Evolutionary conservation across 2,329 filamentous ascomycete species (phyloP), one percentile per base, ranked within the genome.

Genomic region (Stenocarpella maydis): DNA sequence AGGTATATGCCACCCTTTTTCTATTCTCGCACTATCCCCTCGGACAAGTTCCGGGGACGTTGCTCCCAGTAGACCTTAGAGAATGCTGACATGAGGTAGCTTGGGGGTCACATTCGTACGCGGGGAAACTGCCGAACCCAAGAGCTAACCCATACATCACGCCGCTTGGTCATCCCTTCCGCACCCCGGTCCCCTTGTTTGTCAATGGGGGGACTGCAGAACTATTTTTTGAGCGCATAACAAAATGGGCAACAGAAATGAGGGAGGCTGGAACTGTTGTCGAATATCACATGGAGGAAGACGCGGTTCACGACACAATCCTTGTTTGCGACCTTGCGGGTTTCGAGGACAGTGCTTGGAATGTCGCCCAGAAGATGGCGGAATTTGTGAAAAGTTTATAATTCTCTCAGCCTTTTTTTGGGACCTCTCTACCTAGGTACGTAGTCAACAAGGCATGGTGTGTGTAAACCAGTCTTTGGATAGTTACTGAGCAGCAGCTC

Each of bases 231-330:
- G 77, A 78, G 58, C 81, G 84, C 55, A 76, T 77, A 26, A 74
- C 77, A 12, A 75, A 78, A 72, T 80, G 80, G 72, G 77, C 75
- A 19, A 75, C 78, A 69, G 73, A 77, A 47, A 80, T 84, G 77
- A 74, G 74, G 66, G 73, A 73, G 12, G 65, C 78, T 19, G 82
- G 82, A 0, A 85, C 83, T 69, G 73, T 77, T 47, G 77, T 83
- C 0, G 75, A 74, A 37, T 68, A 83, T 31, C 75, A 81, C 71
- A 75, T 83, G 1, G 79, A 80, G 69, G 73, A 79, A 71, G 49
- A 76, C 17, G 79, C 75, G 4, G 78, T 80, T 34, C 84, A 86
- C 74, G 84, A 85, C 75, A 77, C 83, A 17, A 73, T 83, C 39
- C 53, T 82, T 3, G n/a, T 81, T 5, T 82, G 80, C 1, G 71